phyloP scores from a whole-genome alignment of 1,284 basidiomycete genomes.

The Albatrellus sp. region DNA sequence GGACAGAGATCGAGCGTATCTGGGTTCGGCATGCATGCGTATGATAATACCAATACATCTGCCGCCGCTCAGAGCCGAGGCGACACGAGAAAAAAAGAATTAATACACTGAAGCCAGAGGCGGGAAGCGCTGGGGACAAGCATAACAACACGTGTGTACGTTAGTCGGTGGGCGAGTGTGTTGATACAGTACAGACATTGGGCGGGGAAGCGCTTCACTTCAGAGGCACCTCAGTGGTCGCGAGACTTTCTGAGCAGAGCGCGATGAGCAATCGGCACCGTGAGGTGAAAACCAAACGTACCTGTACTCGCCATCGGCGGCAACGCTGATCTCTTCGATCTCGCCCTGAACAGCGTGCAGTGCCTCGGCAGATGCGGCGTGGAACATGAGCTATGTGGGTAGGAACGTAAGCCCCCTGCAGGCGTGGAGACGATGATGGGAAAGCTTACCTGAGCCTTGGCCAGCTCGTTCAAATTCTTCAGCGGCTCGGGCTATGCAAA shows the following conservation, averaged over 20 bases:
- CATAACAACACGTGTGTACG: not conserved
- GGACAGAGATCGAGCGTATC: no score
- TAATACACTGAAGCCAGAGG: no score
- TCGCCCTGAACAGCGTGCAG: slow-evolving; percentile 76
- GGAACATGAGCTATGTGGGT: slow-evolving; percentile 59
- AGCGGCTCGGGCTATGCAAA: slow-evolving; percentile 77
- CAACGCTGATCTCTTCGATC: slow-evolving; percentile 81
- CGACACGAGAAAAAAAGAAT: no score
- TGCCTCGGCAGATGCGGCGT: slow-evolving; percentile 77
- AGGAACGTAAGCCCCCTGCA: not conserved
- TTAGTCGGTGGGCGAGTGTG: no score
- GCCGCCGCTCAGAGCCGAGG: no score
- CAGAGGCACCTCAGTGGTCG: slow-evolving; percentile 53
- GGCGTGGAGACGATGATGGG: not conserved
- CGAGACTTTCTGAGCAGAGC: slow-evolving; percentile 55
- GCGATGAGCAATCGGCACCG: not conserved
- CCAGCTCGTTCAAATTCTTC: slow-evolving; percentile 85
- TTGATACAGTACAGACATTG: not conserved
- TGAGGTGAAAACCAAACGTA: slow-evolving; percentile 17
- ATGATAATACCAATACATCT: no score
- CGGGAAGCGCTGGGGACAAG: not conserved
- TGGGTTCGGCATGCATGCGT: no score
- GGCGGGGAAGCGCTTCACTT: slow-evolving; percentile 7
- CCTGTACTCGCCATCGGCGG: slow-evolving; percentile 89
- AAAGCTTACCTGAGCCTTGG: slow-evolving; percentile 63